A percentile compares a stretch with the other conserved stretches of the same genome.
These are phyloP conservation scores for Helminthosporium solani DNA, from an alignment of 2,329 filamentous ascomycete genomes.

Conservation along the genomic window DNA sequence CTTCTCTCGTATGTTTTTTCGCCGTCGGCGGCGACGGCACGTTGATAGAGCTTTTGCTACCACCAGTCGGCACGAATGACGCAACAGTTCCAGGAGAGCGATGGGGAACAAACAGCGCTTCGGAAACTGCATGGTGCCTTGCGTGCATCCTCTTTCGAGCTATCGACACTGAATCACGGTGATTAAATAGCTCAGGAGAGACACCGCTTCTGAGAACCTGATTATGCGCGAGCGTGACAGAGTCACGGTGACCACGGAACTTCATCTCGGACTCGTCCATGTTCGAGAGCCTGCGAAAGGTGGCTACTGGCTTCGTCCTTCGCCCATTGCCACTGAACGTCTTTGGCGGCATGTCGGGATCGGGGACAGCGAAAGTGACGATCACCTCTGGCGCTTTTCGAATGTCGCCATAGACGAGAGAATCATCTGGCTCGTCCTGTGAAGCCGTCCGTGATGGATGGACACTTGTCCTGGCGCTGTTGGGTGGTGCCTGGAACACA, in stretches of 20 bases:
- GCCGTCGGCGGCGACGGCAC: slow-evolving; percentile 2
- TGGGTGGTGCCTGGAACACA: slow-evolving; percentile 24
- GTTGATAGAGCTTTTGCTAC: background rate
- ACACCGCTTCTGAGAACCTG: slow-evolving; percentile 22
- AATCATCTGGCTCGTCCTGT: slow-evolving; percentile 7
- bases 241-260: slow-evolving; percentile 38
- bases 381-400: background rate
- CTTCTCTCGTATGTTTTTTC: slow-evolving; percentile 10
- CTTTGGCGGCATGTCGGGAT: slow-evolving; percentile 5
- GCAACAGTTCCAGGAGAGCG: background rate
- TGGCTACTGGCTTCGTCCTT: slow-evolving; percentile 2
- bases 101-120: slow-evolving; percentile 5
- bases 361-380: slow-evolving; percentile 9
- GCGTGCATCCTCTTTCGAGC: slow-evolving; percentile 31
- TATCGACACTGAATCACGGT: slow-evolving; percentile 22
- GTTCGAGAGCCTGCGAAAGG: slow-evolving; percentile 26
- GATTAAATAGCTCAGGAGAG: slow-evolving; percentile 23
- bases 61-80: background rate
- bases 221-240: slow-evolving; percentile 29
- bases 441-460: slow-evolving; percentile 15
- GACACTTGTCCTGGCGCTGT: slow-evolving; percentile 30
- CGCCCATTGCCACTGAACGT: slow-evolving; percentile 5
- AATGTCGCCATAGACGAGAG: background rate
- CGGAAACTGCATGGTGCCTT: slow-evolving; percentile 19
- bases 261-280: slow-evolving; percentile 28